phyloP scores from a whole-genome alignment of 1,284 basidiomycete genomes.

The Lignosus rhinocerotis region DNA sequence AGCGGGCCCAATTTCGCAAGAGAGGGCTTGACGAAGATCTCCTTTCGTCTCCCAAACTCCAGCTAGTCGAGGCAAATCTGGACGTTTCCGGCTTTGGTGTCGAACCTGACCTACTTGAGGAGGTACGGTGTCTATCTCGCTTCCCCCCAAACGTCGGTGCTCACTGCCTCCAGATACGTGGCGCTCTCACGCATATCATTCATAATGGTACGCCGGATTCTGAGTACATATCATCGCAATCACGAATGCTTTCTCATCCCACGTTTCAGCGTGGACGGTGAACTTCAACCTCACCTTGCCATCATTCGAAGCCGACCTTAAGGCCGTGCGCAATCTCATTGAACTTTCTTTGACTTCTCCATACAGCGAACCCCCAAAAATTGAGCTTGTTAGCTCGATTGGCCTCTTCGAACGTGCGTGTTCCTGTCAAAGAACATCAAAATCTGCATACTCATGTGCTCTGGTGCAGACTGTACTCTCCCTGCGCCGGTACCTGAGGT shows the following conservation, averaged over 20 bases:
- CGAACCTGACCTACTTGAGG: constrained; percentile 25
- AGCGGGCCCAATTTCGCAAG: constrained; percentile 26
- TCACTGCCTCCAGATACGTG: constrained; percentile 9
- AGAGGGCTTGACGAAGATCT: constrained; percentile 33
- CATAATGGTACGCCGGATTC: constrained; percentile 33
- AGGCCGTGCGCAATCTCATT: constrained; percentile 21
- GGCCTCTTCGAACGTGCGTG: constrained; percentile 27
- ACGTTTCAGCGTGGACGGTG: constrained; percentile 34
- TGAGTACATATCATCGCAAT: neutral
- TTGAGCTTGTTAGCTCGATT: constrained; percentile 36
- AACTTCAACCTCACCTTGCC: constrained; percentile 35
- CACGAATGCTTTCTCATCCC: too few species aligned
- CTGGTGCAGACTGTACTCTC: constrained; percentile 8
- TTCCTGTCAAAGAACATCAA: neutral
- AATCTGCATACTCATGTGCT: neutral
- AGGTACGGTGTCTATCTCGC: constrained; percentile 23
- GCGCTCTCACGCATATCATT: constrained; percentile 32
- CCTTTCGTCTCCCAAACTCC: constrained; percentile 31
- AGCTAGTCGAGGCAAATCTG: constrained; percentile 36
- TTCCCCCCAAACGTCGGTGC: neutral
- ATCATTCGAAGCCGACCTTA: constrained; percentile 25
- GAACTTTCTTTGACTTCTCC: constrained; percentile 31
- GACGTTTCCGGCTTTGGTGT: constrained; percentile 33
- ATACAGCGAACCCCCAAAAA: constrained; percentile 17
- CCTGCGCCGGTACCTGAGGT: constrained; percentile 11